Evolutionary conservation across 208 protist genomes (phyloP).

Genomic region (Vickermania ingenoplastis): DNA sequence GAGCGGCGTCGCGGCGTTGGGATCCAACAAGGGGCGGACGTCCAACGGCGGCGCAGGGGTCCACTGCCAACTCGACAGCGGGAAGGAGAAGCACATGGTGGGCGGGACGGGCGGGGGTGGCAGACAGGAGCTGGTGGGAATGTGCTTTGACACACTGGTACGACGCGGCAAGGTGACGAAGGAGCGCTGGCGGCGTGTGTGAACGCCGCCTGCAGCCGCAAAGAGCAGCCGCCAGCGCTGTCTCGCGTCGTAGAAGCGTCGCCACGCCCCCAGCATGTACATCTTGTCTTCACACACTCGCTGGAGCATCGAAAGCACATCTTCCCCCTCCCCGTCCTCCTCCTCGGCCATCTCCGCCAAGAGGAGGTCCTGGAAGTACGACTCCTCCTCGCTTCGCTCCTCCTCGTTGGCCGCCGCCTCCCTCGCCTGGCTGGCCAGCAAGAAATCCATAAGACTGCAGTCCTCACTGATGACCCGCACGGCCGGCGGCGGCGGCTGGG

Average conservation of each 20-base stretch:
- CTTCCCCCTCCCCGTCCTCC: constrained; percentile 1
- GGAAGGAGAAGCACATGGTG: neutral
- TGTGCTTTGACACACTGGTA: neutral
- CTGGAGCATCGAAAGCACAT: constrained; percentile 19
- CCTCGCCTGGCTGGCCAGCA: neutral
- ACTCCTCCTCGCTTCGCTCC: neutral
- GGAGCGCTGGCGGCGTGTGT: neutral
- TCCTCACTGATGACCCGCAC: too few species aligned
- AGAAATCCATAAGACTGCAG: too few species aligned
- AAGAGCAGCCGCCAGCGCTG: constrained; percentile 1
- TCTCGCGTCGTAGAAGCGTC: constrained; percentile 29
- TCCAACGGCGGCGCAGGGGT: neutral
- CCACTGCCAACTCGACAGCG: neutral
- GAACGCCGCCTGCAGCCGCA: neutral
- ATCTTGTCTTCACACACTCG: constrained; percentile 33
- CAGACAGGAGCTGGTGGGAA: neutral
- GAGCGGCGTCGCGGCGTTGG: neutral
- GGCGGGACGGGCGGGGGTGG: neutral
- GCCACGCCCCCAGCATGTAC: constrained; percentile 35
- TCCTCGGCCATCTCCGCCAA: neutral
- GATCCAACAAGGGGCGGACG: neutral
- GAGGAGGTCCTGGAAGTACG: neutral
- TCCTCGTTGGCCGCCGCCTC: neutral
- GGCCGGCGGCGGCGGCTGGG: too few species aligned
- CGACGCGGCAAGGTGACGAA: neutral